Evolutionary conservation across 345 rosid genomes (phyloP), one percentile per base, ranked within the genome.

Genomic region (Gossypium rotundifolium): DNA sequence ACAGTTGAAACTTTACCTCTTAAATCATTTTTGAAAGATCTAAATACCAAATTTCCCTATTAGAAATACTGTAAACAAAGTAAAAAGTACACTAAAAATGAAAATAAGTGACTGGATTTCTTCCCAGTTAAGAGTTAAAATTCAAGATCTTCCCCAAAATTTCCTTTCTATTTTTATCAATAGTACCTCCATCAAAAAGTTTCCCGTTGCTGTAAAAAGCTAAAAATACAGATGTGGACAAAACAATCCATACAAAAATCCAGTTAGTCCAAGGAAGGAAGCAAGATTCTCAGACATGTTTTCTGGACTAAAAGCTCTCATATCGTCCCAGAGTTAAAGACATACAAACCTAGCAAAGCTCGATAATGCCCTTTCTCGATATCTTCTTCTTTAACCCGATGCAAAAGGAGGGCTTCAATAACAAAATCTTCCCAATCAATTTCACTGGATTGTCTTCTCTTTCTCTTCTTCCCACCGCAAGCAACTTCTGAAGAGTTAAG

Each of bases 341-440:
- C 93, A 77, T 92, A 76, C 74, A 92, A 79, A 52, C 60, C 91
- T 71, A 92, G 29, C 85, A 91, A 82, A 38, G 88, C 74, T 69
- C 85, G 93, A 81, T 91, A 94, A 62, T 91, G 85, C 6, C 97
- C 98, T 74, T 81, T 88, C 84, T 88, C 91, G 17, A 94, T 89
- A 76, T 94, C 97, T 80, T 86, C 88, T 53, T 88, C 95, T 11
- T 89, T 84, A 77, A 89, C 97, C 74, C 62, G 79, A 77, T 88
- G 91, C 52, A 92, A 84, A 49, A 90, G 85, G 23, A 92, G 89
- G 55, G 91, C 85, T 81, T 94, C 97, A 20, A 94, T 89, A n/a
- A 94, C 75, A 71, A 91, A 81, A 81, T 91, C 98, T 71, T 92
- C 97, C 97, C 93, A 90, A 82, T 87, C 93, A 73, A 91, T 77